Percentiles rank a stretch among this genome's conserved stretches.
phyloP scores from a whole-genome alignment of 2,329 filamentous ascomycete species.

The Tolypocladium inflatum region DNA sequence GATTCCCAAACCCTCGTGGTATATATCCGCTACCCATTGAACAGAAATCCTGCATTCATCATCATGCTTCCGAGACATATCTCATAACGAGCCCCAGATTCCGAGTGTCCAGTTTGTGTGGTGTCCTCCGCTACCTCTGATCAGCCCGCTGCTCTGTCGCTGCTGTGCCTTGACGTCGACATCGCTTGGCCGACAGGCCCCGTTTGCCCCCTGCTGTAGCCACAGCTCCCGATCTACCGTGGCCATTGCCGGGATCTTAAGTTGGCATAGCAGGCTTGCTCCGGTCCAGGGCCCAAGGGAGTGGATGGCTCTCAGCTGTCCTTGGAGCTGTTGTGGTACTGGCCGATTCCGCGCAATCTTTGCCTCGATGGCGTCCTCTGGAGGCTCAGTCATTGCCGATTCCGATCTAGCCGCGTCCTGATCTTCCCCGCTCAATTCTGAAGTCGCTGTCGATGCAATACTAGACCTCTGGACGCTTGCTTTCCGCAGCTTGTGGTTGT shows the following conservation, averaged over 20 bases:
- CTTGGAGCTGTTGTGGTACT: constrained; percentile 36
- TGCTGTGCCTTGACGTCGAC: constrained; percentile 48
- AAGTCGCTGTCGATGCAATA: constrained; percentile 11
- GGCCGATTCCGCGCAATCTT: constrained; percentile 25
- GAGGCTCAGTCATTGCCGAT: constrained; percentile 13
- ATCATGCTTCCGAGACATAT: background rate
- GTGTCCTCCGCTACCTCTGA: constrained; percentile 23
- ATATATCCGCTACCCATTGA: background rate
- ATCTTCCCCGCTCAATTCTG: constrained; percentile 14
- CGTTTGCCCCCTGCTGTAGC: constrained; percentile 54
- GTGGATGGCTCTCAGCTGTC: constrained; percentile 55
- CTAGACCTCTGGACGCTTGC: constrained; percentile 9
- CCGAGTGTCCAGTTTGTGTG: constrained; percentile 53
- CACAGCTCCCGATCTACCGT: constrained; percentile 65
- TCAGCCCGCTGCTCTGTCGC: constrained; percentile 50
- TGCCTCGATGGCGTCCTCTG: constrained; percentile 23
- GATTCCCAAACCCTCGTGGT: background rate
- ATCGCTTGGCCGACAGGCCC: constrained; percentile 50
- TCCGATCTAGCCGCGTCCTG: constrained; percentile 10
- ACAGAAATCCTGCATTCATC: background rate
- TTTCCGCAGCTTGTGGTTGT: constrained; percentile 32
- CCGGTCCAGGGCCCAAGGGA: constrained; percentile 67
- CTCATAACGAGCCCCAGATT: constrained; percentile 45
- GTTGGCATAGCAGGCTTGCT: constrained; percentile 58
- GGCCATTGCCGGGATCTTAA: constrained; percentile 60